phyloP scores from a whole-genome alignment of 768 basidiomycete genomes.

The Podaxis carcinomalis region DNA sequence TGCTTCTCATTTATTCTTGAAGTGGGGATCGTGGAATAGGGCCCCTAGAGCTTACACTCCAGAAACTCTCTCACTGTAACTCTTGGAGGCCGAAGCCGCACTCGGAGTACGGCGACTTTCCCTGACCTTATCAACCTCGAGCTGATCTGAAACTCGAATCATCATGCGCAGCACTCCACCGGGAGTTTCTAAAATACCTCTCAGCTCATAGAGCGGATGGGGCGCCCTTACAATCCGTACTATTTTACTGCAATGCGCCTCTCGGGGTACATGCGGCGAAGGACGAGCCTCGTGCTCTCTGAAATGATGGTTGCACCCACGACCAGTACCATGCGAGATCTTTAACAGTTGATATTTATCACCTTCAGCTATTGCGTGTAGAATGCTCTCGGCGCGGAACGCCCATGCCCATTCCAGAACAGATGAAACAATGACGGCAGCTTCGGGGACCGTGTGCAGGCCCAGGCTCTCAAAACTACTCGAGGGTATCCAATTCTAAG shows the following conservation, averaged over 20 bases:
- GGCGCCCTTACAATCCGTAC: neutral
- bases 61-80: too few relatives aligned
- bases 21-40: neutral
- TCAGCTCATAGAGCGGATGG: neutral
- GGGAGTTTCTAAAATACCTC: neutral
- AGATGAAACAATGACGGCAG: neutral
- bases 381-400: neutral
- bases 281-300: too few relatives aligned
- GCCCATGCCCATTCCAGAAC: neutral
- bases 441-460: neutral
- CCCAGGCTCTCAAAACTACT: neutral
- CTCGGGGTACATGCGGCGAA: too few relatives aligned
- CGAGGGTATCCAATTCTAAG: neutral
- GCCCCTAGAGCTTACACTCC: too few relatives aligned
- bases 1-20: neutral
- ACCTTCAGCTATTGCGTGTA: neutral
- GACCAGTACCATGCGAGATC: too few relatives aligned
- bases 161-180: neutral
- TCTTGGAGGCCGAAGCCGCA: too few relatives aligned
- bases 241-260: too few relatives aligned
- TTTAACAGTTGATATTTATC: too few relatives aligned
- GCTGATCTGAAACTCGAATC: neutral
- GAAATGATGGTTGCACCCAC: too few relatives aligned
- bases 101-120: neutral
- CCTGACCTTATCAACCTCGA: neutral